Evolutionary conservation across 2,329 filamentous ascomycete genomes (phyloP).

Genomic region (Penicillium sp.): DNA sequence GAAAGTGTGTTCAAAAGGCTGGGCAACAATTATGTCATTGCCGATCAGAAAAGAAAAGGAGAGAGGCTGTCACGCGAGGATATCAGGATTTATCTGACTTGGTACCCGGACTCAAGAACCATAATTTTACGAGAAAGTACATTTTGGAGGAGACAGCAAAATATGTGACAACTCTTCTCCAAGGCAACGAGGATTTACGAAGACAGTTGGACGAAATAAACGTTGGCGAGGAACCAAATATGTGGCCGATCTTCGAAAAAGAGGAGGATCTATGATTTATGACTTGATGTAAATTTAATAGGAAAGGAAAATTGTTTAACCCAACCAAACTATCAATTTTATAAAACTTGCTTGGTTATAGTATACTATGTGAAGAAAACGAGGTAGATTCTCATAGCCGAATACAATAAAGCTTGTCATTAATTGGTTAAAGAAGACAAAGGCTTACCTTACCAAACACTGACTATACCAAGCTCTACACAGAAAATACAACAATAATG

Average conservation of each 20-base stretch:
- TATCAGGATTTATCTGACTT: constrained; percentile 20
- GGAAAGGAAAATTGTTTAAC: not conserved
- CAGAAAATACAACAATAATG: too few species aligned
- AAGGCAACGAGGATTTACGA: constrained; percentile 16
- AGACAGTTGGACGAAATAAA: constrained; percentile 11
- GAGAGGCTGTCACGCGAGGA: constrained; percentile 19
- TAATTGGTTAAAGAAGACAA: not conserved
- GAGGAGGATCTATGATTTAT: constrained; percentile 3
- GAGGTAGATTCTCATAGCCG: too few species aligned
- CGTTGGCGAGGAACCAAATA: constrained; percentile 8
- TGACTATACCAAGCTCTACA: too few species aligned
- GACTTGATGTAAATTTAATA: constrained; percentile 2
- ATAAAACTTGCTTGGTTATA: too few species aligned
- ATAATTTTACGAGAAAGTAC: constrained; percentile 26
- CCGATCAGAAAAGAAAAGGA: constrained; percentile 25
- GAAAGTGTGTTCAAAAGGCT: constrained; percentile 24
- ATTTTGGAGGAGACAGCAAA: constrained; percentile 19
- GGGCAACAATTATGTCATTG: constrained; percentile 27
- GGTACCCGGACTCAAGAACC: constrained; percentile 20
- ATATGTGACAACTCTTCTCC: constrained; percentile 13
- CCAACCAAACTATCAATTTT: not conserved
- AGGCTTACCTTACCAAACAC: too few species aligned
- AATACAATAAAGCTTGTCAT: too few species aligned
- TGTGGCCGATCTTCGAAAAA: not conserved
- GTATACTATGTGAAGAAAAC: too few species aligned